These are phyloP conservation scores for Mycosphaerella sp. DNA, from an alignment of 2,329 filamentous ascomycete genomes.

Conservation along the genomic window DNA sequence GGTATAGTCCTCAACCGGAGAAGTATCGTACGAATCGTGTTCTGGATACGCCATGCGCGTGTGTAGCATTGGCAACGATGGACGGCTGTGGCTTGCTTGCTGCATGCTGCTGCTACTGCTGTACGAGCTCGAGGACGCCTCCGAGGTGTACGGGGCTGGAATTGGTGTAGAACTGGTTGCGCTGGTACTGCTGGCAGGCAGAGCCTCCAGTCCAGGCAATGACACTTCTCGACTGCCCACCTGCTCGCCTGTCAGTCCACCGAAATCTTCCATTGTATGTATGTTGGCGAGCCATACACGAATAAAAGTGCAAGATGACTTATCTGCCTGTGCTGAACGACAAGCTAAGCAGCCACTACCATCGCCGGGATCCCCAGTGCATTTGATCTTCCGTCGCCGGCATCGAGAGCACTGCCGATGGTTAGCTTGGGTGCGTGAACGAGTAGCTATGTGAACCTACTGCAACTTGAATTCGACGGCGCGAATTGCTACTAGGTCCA, in stretches of 20 bases:
- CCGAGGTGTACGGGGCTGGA: slow-evolving; percentile 15
- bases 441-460: slow-evolving; percentile 32
- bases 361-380: slow-evolving; percentile 75
- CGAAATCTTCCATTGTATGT: background rate
- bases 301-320: slow-evolving; percentile 64
- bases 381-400: slow-evolving; percentile 89
- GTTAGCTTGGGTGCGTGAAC: background rate
- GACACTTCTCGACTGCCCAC: slow-evolving; percentile 19
- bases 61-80: slow-evolving; percentile 23
- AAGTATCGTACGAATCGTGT: slow-evolving; percentile 29
- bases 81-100: slow-evolving; percentile 18
- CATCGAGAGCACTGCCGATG: slow-evolving; percentile 70
- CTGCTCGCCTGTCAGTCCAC: slow-evolving; percentile 10
- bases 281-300: slow-evolving; percentile 44
- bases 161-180: slow-evolving; percentile 8
- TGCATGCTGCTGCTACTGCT: slow-evolving; percentile 13
- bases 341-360: slow-evolving; percentile 80
- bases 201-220: slow-evolving; percentile 16
- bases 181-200: slow-evolving; percentile 13
- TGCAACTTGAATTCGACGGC: slow-evolving; percentile 51
- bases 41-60: slow-evolving; percentile 26
- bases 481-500: slow-evolving; percentile 33
- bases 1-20: slow-evolving; percentile 28
- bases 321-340: slow-evolving; percentile 62
- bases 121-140: slow-evolving; percentile 13